Base-by-base conservation (phyloP, 306 rosid species). In the Cicer bijugum region DNA sequence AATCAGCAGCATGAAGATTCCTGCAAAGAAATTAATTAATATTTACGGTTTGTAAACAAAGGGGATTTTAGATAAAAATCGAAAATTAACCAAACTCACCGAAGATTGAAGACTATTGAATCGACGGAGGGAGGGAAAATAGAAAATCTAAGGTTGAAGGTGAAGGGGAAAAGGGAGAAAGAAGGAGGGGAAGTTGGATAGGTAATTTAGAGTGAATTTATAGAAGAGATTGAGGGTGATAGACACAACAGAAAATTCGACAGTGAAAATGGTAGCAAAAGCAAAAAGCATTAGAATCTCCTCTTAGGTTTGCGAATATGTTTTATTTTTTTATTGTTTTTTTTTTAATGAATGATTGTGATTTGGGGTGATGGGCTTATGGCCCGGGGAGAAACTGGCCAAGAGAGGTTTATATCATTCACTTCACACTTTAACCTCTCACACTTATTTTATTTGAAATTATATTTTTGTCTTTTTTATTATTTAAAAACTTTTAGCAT, bases 271-370 rank as follows among this genome's bases (percentile, higher is more conserved):
- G 7, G 35, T 4, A 0, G 28, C 62, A 16, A 72, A 58, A 28
- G 72, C 55, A 72, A 68, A 67, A 66, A 38, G 75, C 80, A 72
- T 91, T 16, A 85, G 89, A 88, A 85, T 87, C 86, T 80, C 78
- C 81, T 67, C 80, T 74, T 47, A 75, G 33, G 75, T 81, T 85
- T 62, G 78, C 51, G 51, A 46, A 4, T 12, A 3, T 46, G 12
- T 46, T 44, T 44, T 4, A 46, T 15, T 46, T 4, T 10, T 46
- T 46, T 5, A 12, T 3, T 19, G 4, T 46, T 11, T 46, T 23
- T 23, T 28, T 28, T 3, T 2, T 28, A 16, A 28, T 28, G 4
- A 28, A 28, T 28, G 33, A 28, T 28, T 28, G 33, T 28, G 33
- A 28, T 28, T 28, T 28, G 33, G 2, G 33, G 33, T 28, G 33